Evolutionary conservation across 176 grass and related monocot species (phyloP), one percentile per base, ranked within the genome.

Genomic region (Triticum monococcum): DNA sequence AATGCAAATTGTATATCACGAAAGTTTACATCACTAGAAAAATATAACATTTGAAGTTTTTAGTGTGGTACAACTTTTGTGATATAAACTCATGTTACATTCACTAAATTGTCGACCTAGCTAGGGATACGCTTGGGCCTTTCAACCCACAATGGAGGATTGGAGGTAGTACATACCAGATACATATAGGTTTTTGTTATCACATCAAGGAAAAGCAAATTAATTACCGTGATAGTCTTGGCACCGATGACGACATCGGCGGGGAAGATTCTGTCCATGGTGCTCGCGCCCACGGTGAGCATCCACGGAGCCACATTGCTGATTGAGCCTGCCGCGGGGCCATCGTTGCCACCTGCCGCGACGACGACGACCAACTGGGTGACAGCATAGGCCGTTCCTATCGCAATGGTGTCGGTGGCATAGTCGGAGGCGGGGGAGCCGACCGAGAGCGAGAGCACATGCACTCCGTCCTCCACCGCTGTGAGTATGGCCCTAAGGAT

Each of bases 371-470:
- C 89, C 22, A 70, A 59, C 0, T 75, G 88, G 69, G 82, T 80
- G 2, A 87, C 91, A 1, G 91, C 94, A 62, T 82, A 88, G 81
- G 93, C 84, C 3, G 94, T 9, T 5, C 89, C 91, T 35, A 96
- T 70, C 0, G 94, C 87, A 3, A 88, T 32, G 5, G 65, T n/a
- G 50, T 96, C 94, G 0, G 8, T 0, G 54, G 68, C 12, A 84
- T 92, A 93, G 90, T 86, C 82, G 1, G 0, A 0, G 3, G 87
- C 33, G 3, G 12, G 0, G 14, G 78, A n/a, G 18, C 94, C 94
- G 33, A 93, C 4, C n/a, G 94, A 96, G 31, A 96, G 43, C 2
- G 94, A 96, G 28, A 96, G 26, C 32, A 96, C 91, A 52, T 92
- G 50, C 12, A 92, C 91, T 12, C 94, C 94, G 43, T 96, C 94